These are phyloP conservation scores for Rosa rugosa DNA, from an alignment of 306 rosid species.

Conservation along the genomic window DNA sequence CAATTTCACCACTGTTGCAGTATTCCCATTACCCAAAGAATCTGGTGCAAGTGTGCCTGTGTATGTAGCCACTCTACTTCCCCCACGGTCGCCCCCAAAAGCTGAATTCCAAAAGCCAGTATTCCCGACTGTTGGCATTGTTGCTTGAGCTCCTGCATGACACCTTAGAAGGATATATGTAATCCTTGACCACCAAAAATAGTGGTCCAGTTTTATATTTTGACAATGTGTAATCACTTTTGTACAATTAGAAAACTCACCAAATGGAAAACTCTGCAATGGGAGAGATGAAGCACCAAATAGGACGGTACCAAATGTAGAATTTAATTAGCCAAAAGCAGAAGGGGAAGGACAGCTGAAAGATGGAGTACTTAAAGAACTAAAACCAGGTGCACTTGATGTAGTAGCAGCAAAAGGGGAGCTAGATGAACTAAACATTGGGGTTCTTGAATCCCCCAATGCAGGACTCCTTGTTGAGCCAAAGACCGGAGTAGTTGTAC, in stretches of 20 bases:
- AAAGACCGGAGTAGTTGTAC: constrained; percentile 23
- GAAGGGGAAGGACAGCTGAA: constrained; percentile 62
- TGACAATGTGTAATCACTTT: not conserved
- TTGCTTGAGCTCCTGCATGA: constrained; percentile 65
- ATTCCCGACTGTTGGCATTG: constrained; percentile 53
- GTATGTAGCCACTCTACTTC: constrained; percentile 71
- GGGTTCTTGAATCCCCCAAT: constrained; percentile 40
- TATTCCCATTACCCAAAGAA: constrained; percentile 38
- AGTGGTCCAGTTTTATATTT: not conserved
- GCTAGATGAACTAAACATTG: constrained; percentile 43
- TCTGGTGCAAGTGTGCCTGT: constrained; percentile 71
- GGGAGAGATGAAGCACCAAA: constrained; percentile 67
- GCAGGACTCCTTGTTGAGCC: constrained; percentile 36
- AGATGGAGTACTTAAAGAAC: constrained; percentile 60
- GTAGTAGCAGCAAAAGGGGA: not conserved
- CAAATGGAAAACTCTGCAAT: constrained; percentile 71
- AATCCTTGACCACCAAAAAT: not conserved
- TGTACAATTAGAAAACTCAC: constrained; percentile 38
- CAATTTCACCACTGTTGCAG: constrained; percentile 52
- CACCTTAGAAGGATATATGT: not conserved
- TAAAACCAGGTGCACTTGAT: constrained; percentile 27
- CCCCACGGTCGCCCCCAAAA: constrained; percentile 79
- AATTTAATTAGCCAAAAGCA: constrained; percentile 69
- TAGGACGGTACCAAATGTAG: constrained; percentile 71
- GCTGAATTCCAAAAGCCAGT: constrained; percentile 64